A percentile compares a stretch with the other conserved stretches of the same genome.
These are phyloP conservation scores for Zygoascus tannicola DNA, from an alignment of 805 yeast genomes.

Conservation along the genomic window DNA sequence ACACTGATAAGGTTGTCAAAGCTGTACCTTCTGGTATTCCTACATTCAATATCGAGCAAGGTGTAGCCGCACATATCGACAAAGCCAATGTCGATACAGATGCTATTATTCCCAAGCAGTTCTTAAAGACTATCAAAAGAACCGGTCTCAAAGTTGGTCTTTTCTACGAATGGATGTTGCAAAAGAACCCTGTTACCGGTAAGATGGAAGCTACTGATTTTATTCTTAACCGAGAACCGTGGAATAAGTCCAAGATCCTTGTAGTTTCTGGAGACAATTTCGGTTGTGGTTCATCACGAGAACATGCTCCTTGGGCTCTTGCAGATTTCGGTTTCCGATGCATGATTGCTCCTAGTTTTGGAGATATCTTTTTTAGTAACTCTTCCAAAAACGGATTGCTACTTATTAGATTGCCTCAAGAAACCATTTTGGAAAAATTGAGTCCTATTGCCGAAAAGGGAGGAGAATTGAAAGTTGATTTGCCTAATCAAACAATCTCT, in stretches of 20 bases:
- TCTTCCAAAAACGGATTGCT: slow-evolving; percentile 92
- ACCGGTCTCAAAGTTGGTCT: slow-evolving; percentile 85
- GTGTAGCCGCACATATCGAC: slow-evolving; percentile 89
- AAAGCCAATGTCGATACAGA: slow-evolving; percentile 96
- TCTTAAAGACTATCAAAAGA: slow-evolving; percentile 93
- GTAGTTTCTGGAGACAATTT: slow-evolving; percentile 94
- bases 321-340: slow-evolving; percentile 95
- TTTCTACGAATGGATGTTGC: slow-evolving; percentile 70
- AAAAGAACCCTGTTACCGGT: slow-evolving; percentile 39
- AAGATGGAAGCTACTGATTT: slow-evolving; percentile 71
- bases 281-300: slow-evolving; percentile 99
- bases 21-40: slow-evolving; percentile 52
- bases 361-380: slow-evolving; percentile 96
- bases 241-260: slow-evolving; percentile 67
- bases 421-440: slow-evolving; percentile 58
- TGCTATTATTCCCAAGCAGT: slow-evolving; percentile 97
- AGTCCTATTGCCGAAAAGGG: slow-evolving; percentile 76
- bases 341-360: slow-evolving; percentile 95
- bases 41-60: slow-evolving; percentile 63
- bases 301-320: slow-evolving; percentile 99
- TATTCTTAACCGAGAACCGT: slow-evolving; percentile 77
- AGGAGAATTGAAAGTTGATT: slow-evolving; percentile 62
- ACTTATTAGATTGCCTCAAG: slow-evolving; percentile 85
- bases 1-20: slow-evolving; percentile 22
- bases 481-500: slow-evolving; percentile 74